These are phyloP conservation scores for Dioscorea dumetorum DNA, from an alignment of 106 monocot species.

Conservation along the genomic window DNA sequence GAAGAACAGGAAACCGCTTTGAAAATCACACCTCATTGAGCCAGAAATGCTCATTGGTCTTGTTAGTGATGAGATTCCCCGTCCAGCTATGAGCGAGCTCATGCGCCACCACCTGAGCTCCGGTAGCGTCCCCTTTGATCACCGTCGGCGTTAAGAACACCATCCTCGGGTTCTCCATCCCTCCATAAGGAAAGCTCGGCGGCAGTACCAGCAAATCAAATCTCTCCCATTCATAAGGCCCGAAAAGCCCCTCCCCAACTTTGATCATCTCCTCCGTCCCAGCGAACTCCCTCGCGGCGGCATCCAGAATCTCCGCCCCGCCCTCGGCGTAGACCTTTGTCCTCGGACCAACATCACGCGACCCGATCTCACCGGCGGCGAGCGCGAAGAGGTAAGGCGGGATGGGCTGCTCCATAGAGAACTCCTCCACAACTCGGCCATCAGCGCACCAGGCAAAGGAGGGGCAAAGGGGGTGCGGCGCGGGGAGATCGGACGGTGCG, in stretches of 20 bases:
- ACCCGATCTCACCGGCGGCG: conserved; percentile 67
- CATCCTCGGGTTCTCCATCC: conserved; percentile 97
- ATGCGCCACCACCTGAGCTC: conserved; percentile 95
- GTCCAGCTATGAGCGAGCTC: conserved; percentile 99
- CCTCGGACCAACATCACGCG: conserved; percentile 72
- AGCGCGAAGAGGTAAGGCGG: conserved; percentile 92
- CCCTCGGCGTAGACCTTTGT: conserved; percentile 77
- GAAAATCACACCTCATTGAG: conserved; percentile 69
- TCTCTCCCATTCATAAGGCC: conserved; percentile 89
- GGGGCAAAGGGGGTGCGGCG: background rate
- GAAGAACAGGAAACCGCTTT: background rate
- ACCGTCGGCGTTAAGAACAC: conserved; percentile 92
- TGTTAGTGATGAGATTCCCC: conserved; percentile 95
- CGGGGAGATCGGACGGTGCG: conserved; percentile 14
- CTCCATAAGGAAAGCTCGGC: conserved; percentile 88
- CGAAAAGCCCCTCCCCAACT: conserved; percentile 76
- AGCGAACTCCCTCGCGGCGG: conserved; percentile 73
- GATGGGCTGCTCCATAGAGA: conserved; percentile 75
- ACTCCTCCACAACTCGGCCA: conserved; percentile 72
- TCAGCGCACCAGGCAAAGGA: conserved; percentile 55
- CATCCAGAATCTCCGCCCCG: conserved; percentile 41
- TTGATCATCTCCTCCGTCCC: conserved; percentile 87
- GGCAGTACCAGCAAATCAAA: conserved; percentile 90
- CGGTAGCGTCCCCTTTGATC: conserved; percentile 75
- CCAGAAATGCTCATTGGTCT: conserved; percentile 96